phyloP scores from a whole-genome alignment of 2,329 filamentous ascomycete genomes.

The Aspergillus nomiae region DNA sequence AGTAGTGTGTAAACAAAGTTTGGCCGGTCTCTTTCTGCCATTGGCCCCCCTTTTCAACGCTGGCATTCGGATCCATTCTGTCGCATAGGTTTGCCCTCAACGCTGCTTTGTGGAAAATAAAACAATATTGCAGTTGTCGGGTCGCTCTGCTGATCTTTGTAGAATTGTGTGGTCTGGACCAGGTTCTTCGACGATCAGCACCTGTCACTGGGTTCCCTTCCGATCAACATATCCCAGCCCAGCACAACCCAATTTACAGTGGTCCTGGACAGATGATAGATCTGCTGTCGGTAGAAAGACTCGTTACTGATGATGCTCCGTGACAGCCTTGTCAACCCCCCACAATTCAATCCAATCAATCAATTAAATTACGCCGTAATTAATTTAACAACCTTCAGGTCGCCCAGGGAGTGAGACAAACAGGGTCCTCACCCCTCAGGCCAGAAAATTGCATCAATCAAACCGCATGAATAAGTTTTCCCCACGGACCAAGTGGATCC shows the following conservation, averaged over 20 bases:
- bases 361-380: neutral
- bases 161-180: neutral
- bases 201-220: neutral
- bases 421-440: neutral
- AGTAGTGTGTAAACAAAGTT: constrained; percentile 2
- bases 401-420: neutral
- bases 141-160: neutral
- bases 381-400: neutral
- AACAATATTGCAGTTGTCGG: neutral
- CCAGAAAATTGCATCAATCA: neutral
- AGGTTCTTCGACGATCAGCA: neutral
- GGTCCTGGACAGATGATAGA: neutral
- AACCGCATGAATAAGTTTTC: neutral
- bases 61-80: neutral
- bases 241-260: neutral
- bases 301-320: neutral
- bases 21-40: neutral
- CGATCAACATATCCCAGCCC: neutral
- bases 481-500: constrained; percentile 11
- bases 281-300: neutral
- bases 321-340: neutral
- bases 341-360: neutral
- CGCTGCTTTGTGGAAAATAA: neutral
- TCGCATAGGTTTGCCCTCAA: neutral
- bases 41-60: neutral